Evolutionary conservation across 495 filamentous ascomycete genomes (phyloP).

Genomic region (Venustampulla echinocandica): DNA sequence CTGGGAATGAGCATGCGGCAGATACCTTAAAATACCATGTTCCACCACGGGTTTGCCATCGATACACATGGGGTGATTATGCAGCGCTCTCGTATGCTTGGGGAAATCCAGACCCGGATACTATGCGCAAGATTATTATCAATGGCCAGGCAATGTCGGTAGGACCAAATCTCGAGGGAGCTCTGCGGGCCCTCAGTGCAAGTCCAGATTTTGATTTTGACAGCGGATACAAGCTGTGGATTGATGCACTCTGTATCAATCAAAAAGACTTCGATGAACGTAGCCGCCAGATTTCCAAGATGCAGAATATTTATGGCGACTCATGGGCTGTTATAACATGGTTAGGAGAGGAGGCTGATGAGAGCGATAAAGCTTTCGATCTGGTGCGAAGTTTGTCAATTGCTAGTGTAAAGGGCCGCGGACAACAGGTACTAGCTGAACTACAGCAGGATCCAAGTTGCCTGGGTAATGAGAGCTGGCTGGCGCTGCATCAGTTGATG

Average conservation of each 20-base stretch:
- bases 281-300: constrained; percentile 23
- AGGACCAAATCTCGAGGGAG: constrained; percentile 4
- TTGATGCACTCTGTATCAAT: constrained; percentile 34
- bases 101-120: not conserved
- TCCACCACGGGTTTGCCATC: not conserved
- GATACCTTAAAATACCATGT: not conserved
- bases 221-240: constrained; percentile 17
- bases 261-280: constrained; percentile 27
- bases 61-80: constrained; percentile 12
- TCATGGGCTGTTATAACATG: constrained; percentile 20
- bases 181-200: constrained; percentile 2
- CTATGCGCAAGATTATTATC: constrained; percentile 1
- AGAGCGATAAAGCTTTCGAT: constrained; percentile 3
- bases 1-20: not conserved
- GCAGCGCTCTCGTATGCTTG: constrained; percentile 13
- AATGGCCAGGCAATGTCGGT: constrained; percentile 4
- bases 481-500: constrained; percentile 7
- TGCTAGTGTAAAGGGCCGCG: not conserved
- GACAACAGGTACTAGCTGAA: not conserved
- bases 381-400: not conserved
- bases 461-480: constrained; percentile 7
- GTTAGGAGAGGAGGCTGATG: constrained; percentile 19
- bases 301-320: constrained; percentile 24
- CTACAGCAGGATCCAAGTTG: constrained; percentile 4
- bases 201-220: not conserved